Evolutionary conservation across 192 early-diverging fungal genomes (phyloP).

Genomic region (Chytriomyces confervae): DNA sequence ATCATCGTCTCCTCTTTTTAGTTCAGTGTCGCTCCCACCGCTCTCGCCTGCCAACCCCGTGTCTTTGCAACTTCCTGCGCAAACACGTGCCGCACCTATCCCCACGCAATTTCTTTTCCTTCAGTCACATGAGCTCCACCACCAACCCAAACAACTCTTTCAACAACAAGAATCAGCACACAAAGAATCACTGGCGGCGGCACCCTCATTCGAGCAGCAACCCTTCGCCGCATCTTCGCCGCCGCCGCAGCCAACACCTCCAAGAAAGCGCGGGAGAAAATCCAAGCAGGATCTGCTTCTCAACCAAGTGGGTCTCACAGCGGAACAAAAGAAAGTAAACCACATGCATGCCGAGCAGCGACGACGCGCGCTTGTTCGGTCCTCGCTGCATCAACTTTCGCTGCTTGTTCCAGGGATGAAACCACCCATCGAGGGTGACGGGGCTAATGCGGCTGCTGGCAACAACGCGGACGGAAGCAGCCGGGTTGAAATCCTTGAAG

Average conservation of each 20-base stretch:
- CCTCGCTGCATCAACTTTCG: not conserved
- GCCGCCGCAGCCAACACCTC: not conserved
- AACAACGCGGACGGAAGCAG: not conserved
- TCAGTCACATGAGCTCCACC: too few relatives aligned
- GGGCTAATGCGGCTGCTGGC: not conserved
- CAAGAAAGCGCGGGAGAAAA: not conserved
- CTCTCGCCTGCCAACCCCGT: too few relatives aligned
- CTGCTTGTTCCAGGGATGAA: constrained; percentile 4
- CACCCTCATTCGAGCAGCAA: too few relatives aligned
- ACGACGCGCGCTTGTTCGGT: not conserved
- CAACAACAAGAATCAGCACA: too few relatives aligned
- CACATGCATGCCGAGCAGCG: constrained; percentile 18
- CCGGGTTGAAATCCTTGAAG: constrained; percentile 17
- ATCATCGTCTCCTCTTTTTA: too few relatives aligned
- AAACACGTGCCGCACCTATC: too few relatives aligned
- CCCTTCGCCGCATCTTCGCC: not conserved
- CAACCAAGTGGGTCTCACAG: not conserved
- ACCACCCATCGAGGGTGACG: constrained; percentile 17
- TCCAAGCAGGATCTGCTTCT: not conserved
- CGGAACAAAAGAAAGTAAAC: not conserved
- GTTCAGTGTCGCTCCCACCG: too few relatives aligned
- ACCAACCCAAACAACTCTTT: too few relatives aligned
- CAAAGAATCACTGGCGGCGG: too few relatives aligned
- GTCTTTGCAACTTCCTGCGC: too few relatives aligned
- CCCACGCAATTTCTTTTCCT: too few relatives aligned